phyloP scores from a whole-genome alignment of 805 yeast genomes.

The Helenozyma baotianmanensis region DNA sequence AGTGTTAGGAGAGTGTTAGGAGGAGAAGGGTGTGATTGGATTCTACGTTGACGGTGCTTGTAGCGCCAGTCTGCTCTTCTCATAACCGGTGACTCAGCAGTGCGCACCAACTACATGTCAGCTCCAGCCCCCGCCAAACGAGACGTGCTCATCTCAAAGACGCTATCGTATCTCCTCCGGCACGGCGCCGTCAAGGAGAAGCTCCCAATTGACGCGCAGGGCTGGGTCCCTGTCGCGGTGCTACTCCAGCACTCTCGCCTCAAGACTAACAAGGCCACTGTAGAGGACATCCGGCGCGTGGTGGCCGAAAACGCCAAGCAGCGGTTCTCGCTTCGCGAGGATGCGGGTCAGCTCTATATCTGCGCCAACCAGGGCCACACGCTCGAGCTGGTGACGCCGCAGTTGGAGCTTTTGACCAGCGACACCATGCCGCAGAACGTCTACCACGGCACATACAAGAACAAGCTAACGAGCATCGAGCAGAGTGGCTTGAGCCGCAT shows the following conservation, averaged over 20 bases:
- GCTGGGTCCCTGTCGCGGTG: conserved; percentile 55
- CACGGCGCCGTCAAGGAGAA: conserved; percentile 77
- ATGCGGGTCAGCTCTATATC: conserved; percentile 31
- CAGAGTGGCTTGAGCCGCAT: conserved; percentile 59
- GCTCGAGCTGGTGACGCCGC: conserved; percentile 42
- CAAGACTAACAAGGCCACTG: conserved; percentile 50
- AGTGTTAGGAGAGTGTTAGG: too few species aligned
- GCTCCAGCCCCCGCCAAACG: too few species aligned
- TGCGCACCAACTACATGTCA: too few species aligned
- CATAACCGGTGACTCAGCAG: too few species aligned
- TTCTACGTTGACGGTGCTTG: too few species aligned
- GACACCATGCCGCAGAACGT: conserved; percentile 48
- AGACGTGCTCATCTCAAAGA: conserved; percentile 60
- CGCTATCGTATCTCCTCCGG: conserved; percentile 72
- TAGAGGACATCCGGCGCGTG: conserved; percentile 53
- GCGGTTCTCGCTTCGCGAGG: conserved; percentile 51
- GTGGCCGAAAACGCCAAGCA: conserved; percentile 67
- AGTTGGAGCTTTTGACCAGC: conserved; percentile 33
- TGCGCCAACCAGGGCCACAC: conserved; percentile 96
- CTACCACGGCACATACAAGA: conserved; percentile 74
- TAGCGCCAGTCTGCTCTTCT: too few species aligned
- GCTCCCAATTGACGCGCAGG: conserved; percentile 58
- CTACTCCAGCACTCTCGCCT: conserved; percentile 55
- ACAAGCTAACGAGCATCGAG: conserved; percentile 46
- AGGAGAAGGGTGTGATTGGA: too few species aligned